Conservation (phyloP, 1,284 basidiomycete genomes). For the Mycosarcoma maydis region DNA sequence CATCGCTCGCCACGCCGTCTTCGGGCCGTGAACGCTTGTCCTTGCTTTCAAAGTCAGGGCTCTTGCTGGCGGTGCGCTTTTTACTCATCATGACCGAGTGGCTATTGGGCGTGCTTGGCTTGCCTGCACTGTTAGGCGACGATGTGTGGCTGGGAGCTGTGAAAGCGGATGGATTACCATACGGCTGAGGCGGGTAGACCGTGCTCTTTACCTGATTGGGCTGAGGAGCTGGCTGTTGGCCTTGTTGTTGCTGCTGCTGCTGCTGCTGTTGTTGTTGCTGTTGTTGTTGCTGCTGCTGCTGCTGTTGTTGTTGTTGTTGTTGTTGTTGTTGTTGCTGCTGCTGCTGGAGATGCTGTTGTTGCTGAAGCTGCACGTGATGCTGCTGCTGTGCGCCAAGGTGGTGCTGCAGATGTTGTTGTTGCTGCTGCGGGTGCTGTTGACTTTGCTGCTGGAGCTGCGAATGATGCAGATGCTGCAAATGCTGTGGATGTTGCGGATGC, state of each 20-base stretch:
- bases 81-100: slow-evolving; percentile 41
- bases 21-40: slow-evolving; percentile 53
- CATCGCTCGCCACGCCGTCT: slow-evolving; percentile 21
- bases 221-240: slow-evolving; percentile 1
- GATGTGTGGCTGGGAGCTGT: slow-evolving; percentile 34
- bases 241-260: slow-evolving; percentile 8
- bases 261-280: slow-evolving; percentile 19
- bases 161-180: slow-evolving; percentile 40
- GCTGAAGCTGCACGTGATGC: slow-evolving; percentile 1
- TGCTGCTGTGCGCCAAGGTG: slow-evolving; percentile 17
- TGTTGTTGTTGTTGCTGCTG: slow-evolving; percentile 23
- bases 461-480: slow-evolving; percentile 27
- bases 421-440: slow-evolving; percentile 17
- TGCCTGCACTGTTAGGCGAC: slow-evolving; percentile 39
- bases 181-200: slow-evolving; percentile 53
- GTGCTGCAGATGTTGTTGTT: slow-evolving; percentile 19
- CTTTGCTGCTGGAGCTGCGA: slow-evolving; percentile 20
- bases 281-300: slow-evolving; percentile 23
- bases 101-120: slow-evolving; percentile 37
- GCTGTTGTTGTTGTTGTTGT: slow-evolving; percentile 23
- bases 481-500: slow-evolving; percentile 31
- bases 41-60: slow-evolving; percentile 49
- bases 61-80: slow-evolving; percentile 53
- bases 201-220: slow-evolving; percentile 25
- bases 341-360: not conserved